A percentile compares a stretch with the other conserved stretches of the same genome.
phyloP scores from a whole-genome alignment of 352 stramenopile genomes.

The Phytopythium ostracodes region DNA sequence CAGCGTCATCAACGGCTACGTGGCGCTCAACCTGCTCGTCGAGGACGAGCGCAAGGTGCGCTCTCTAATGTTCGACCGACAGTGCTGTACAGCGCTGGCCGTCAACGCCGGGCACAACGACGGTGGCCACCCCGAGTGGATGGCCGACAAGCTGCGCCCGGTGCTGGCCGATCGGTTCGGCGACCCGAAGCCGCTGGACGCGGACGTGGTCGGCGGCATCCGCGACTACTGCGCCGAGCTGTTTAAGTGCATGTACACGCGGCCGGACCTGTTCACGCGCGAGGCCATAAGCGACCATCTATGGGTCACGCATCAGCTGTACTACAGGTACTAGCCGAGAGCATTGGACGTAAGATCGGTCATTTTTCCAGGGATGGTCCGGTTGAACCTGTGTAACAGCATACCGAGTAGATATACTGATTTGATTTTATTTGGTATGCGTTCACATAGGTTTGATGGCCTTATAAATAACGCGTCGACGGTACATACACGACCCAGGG shows the following conservation, averaged over 20 bases:
- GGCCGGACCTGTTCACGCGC: constrained; percentile 5
- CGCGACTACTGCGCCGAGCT: constrained; percentile 7
- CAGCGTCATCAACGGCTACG: constrained; percentile 2
- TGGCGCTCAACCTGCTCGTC: constrained; percentile 7
- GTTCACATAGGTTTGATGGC: background rate
- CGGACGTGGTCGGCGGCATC: constrained; percentile 1
- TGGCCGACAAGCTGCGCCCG: background rate
- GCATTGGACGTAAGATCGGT: background rate
- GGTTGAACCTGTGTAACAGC: background rate
- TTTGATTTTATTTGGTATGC: background rate
- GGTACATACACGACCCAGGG: background rate
- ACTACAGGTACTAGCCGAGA: background rate
- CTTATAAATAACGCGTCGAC: constrained; percentile 1
- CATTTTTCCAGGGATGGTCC: background rate
- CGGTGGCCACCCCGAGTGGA: background rate
- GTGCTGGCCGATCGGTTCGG: background rate
- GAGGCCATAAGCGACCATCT: background rate
- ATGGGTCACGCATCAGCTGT: background rate
- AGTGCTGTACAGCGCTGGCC: background rate
- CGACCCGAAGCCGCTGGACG: constrained; percentile 3
- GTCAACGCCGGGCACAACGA: background rate
- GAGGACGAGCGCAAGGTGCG: background rate
- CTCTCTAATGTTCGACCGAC: background rate
- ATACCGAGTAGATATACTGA: background rate
- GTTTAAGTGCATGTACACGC: constrained; percentile 5